phyloP scores from a whole-genome alignment of 371 early-diverging fungal species.

The Capniomyces stellatus region DNA sequence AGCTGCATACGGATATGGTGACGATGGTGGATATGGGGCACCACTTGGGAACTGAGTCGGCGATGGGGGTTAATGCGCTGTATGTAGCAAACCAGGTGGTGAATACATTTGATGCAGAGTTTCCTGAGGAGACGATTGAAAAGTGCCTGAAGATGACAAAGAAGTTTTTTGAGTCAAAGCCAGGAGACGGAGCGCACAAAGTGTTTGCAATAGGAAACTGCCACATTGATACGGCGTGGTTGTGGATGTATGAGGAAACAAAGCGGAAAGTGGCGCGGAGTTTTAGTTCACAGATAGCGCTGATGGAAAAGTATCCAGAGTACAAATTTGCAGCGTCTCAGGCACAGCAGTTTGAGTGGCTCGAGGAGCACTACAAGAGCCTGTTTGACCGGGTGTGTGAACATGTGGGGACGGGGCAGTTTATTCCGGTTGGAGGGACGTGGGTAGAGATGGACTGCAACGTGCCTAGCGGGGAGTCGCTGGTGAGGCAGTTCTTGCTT shows the following conservation, averaged over 20 bases:
- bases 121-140: conserved; percentile 31
- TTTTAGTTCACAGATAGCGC: conserved; percentile 70
- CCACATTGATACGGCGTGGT: conserved; percentile 55
- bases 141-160: conserved; percentile 34
- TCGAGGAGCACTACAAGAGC: conserved; percentile 58
- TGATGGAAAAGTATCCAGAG: conserved; percentile 74
- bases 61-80: conserved; percentile 59
- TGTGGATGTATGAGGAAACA: conserved; percentile 93
- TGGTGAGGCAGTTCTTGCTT: conserved; percentile 82
- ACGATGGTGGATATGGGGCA: conserved; percentile 50
- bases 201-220: conserved; percentile 78
- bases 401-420: conserved; percentile 51
- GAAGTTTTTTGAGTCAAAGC: conserved; percentile 39
- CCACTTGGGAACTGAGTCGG: conserved; percentile 23
- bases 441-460: conserved; percentile 99
- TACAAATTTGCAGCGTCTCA: conserved; percentile 84
- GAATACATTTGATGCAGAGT: conserved; percentile 40
- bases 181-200: conserved; percentile 34
- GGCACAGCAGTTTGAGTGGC: conserved; percentile 92
- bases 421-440: conserved; percentile 89
- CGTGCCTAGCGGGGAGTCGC: conserved; percentile 84
- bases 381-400: conserved; percentile 59
- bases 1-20: conserved; percentile 58
- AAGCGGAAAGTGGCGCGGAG: conserved; percentile 84
- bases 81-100: conserved; percentile 59